These are phyloP conservation scores for Quercus lobata DNA, from an alignment of 331 rosid genomes.

Conservation along the genomic window DNA sequence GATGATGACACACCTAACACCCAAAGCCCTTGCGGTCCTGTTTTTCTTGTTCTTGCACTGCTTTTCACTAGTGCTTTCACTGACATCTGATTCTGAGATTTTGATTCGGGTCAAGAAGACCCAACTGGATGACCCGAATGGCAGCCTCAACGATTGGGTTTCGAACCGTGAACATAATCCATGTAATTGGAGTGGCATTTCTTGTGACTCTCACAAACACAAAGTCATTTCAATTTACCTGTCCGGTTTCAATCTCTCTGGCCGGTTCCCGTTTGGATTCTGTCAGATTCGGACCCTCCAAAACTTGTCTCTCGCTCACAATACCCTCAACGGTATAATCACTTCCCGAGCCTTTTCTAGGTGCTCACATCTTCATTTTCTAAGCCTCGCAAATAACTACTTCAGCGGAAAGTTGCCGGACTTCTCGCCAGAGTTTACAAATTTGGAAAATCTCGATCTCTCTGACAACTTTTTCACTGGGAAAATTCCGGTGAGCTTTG, in stretches of 20 bases:
- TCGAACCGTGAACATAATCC: constrained; percentile 21
- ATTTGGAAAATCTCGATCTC: constrained; percentile 42
- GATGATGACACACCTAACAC: constrained; percentile 3
- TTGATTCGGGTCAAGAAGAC: constrained; percentile 51
- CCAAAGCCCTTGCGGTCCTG: not conserved
- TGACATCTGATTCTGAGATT: constrained; percentile 37
- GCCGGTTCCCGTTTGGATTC: constrained; percentile 56
- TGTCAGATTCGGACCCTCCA: constrained; percentile 62
- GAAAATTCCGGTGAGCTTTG: constrained; percentile 55
- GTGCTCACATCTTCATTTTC: constrained; percentile 49
- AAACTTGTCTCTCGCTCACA: constrained; percentile 34
- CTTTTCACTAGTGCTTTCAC: constrained; percentile 12
- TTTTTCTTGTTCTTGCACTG: constrained; percentile 4
- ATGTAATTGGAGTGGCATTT: constrained; percentile 71
- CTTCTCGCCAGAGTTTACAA: constrained; percentile 31
- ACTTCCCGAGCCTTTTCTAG: constrained; percentile 34
- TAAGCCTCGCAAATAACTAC: constrained; percentile 46
- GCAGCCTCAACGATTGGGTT: constrained; percentile 48
- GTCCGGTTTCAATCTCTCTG: constrained; percentile 27
- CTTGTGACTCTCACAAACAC: constrained; percentile 35
- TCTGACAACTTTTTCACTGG: constrained; percentile 67
- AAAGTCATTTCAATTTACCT: constrained; percentile 51
- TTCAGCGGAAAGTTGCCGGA: constrained; percentile 63
- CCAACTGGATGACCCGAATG: constrained; percentile 46
- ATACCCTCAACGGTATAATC: constrained; percentile 38